Conservation (phyloP, 495 filamentous ascomycete species). For the Aspergillus mulundensis region DNA sequence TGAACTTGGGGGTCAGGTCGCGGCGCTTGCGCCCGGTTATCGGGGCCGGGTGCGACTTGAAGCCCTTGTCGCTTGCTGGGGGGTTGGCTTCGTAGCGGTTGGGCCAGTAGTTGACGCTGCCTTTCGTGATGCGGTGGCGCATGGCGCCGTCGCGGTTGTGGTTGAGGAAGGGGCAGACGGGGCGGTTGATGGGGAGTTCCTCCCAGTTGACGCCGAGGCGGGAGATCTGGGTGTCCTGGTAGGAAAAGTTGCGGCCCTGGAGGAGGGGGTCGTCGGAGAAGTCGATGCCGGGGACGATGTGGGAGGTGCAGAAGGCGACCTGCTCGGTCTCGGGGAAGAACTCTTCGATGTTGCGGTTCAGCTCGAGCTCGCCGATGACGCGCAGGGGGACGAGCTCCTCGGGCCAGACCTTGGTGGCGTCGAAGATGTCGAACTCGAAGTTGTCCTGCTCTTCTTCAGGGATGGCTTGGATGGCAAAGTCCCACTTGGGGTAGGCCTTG, state of each 20-base stretch:
- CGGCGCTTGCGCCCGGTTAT: slow-evolving; percentile 66
- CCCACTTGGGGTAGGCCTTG: slow-evolving; percentile 67
- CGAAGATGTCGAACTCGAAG: slow-evolving; percentile 87
- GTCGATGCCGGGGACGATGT: slow-evolving; percentile 82
- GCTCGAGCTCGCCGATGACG: slow-evolving; percentile 75
- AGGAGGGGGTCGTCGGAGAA: slow-evolving; percentile 83
- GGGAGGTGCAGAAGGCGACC: slow-evolving; percentile 79
- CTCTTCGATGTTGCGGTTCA: slow-evolving; percentile 82
- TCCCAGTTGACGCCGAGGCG: slow-evolving; percentile 83
- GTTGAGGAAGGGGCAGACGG: slow-evolving; percentile 59
- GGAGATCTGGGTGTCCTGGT: slow-evolving; percentile 80
- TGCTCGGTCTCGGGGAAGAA: slow-evolving; percentile 81
- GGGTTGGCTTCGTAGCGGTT: slow-evolving; percentile 67
- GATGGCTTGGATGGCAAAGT: slow-evolving; percentile 75
- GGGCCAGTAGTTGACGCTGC: slow-evolving; percentile 85
- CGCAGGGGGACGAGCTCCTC: slow-evolving; percentile 76
- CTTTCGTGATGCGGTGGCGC: slow-evolving; percentile 54
- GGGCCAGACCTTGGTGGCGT: slow-evolving; percentile 91
- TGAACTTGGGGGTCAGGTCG: slow-evolving; percentile 70
- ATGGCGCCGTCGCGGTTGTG: slow-evolving; percentile 42
- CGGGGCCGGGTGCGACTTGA: slow-evolving; percentile 64
- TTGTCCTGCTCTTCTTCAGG: slow-evolving; percentile 68
- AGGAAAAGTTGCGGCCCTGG: slow-evolving; percentile 82
- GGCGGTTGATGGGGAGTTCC: slow-evolving; percentile 79
- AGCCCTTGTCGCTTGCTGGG: slow-evolving; percentile 61